Base-by-base conservation (phyloP, 192 early-diverging fungal species). In the Diversispora epigaea region DNA sequence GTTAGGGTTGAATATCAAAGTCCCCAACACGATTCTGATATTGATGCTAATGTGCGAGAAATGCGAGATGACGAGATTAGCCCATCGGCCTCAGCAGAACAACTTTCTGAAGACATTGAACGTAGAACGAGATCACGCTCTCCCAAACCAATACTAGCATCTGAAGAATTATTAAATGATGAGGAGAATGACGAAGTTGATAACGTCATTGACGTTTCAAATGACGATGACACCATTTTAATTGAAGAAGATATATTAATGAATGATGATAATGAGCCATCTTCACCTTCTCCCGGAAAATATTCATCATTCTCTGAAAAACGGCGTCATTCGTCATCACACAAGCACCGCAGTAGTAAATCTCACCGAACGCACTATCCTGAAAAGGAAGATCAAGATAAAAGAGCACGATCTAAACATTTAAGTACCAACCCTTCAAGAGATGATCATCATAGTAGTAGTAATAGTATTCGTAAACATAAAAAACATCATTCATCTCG, bases 321-420 rank as follows among this genome's bases (percentile, higher is more conserved):
- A 68, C 44, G 66, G 2, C 66, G 66, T 7, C 66, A 68, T 50
- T 68, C 66, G 9, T 68, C 66, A 50, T 68, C 66, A 5, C 44
- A 68, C 6, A 46, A 50, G 14, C 66, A 50, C 32, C n/a, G 47
- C 8, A 67, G 43, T 49, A 68, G 21, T 68, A 68, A 50, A 12
- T 71, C 19, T 39, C 68, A 70, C 19, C 50, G 68, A 12, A 49
- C 66, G 25, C 68, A 70, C 56, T 52, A 70, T 56, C n/a, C 52
- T 6, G 68, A 71, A n/a, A 52, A 55, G 40, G 68, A 71, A 9
- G 68, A 71, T 12, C 21, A 63, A 5, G 62, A 64, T 11, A 64
- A 25, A 40, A 62, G 68, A 55, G 22, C 52, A 5, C 10, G 15
- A 14, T 71, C 68, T 19, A 71, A 55, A 39, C 68, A 54, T 57